Percentiles rank a stretch among this genome's conserved stretches.
These are phyloP conservation scores for Fusarium sarcochroum DNA, from an alignment of 2,329 filamentous ascomycete species.

Conservation along the genomic window DNA sequence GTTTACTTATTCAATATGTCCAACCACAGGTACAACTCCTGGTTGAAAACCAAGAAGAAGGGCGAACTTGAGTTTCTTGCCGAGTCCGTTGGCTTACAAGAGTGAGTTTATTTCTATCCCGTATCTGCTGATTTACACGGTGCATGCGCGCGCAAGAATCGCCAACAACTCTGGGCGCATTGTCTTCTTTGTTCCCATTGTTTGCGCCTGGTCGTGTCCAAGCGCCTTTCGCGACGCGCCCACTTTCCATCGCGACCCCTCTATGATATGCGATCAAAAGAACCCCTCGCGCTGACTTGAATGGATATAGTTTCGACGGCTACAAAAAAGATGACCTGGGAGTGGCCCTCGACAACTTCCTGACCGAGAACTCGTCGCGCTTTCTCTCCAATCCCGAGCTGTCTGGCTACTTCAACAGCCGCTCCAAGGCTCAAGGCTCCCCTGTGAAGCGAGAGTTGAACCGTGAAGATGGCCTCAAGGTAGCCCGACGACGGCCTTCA, in stretches of 20 bases:
- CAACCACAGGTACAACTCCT: constrained; percentile 68
- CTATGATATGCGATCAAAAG: constrained; percentile 16
- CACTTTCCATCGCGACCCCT: constrained; percentile 23
- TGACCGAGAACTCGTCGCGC: constrained; percentile 76
- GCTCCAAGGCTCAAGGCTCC: constrained; percentile 70
- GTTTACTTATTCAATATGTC: constrained; percentile 40
- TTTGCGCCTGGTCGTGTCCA: constrained; percentile 36
- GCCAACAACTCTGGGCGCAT: constrained; percentile 17
- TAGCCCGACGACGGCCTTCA: constrained; percentile 61
- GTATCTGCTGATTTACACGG: neutral
- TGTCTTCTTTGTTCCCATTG: constrained; percentile 15
- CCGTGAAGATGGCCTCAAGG: constrained; percentile 59
- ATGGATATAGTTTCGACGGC: constrained; percentile 70
- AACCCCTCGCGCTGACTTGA: constrained; percentile 37
- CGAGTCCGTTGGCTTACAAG: constrained; percentile 76
- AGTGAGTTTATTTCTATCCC: constrained; percentile 68
- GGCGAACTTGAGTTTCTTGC: constrained; percentile 82
- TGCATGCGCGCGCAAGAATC: constrained; percentile 5
- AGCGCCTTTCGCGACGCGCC: constrained; percentile 42
- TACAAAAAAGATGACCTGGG: constrained; percentile 87
- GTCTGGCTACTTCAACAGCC: constrained; percentile 81
- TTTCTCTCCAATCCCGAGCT: constrained; percentile 75
- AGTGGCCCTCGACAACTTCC: constrained; percentile 78
- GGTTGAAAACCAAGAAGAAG: constrained; percentile 87
- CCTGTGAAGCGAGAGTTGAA: constrained; percentile 70